Base-by-base conservation (phyloP, 2,329 filamentous ascomycete species). In the Penicillium capsulatum region DNA sequence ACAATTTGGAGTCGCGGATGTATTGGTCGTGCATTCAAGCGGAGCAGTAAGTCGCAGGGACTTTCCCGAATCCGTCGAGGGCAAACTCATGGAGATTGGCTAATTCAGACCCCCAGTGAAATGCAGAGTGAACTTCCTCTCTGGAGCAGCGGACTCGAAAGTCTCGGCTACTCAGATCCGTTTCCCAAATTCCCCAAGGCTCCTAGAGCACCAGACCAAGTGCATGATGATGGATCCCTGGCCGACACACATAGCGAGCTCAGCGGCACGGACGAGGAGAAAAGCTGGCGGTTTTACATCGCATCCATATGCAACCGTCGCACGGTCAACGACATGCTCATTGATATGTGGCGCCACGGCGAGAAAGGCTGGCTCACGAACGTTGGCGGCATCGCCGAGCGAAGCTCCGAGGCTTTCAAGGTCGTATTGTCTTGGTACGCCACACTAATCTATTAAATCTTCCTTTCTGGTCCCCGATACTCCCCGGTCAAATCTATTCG, bases 1-100 rank as follows among this genome's bases (percentile, higher is more conserved):
- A 55, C 26, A 54, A 54, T 22, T 36, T 55, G 9, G 52, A 55
- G 14, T 48, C 52, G 7, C 44, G 52, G 13, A 31, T 55, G n/a
- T 55, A 55, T 19, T 55, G 52, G 52, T 50, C 52, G 10, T 55
- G 52, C 42, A 55, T 55, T n/a, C 48, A 54, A 17, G 51, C 49
- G 8, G 52, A 55, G 34, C 51, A 53, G 52, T 55, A 32, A 36
- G 50, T 32, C 16, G 11, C 6, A 8, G 7, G n/a, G 26, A 11
- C 6, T 4, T n/a, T 11, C 6, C 10, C n/a, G 6, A 28, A 7
- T 28, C 6, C 26, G 10, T 11, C 26, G n/a, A 28, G 32, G n/a
- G n/a, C n/a, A n/a, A n/a, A 19, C 29, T 8, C 9, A 26, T 4
- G 11, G 8, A 9, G 8, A 16, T 16, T 16, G 14, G 34, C 29